Evolutionary conservation across 2,329 filamentous ascomycete species (phyloP).

Genomic region (Teratosphaeria viscida): DNA sequence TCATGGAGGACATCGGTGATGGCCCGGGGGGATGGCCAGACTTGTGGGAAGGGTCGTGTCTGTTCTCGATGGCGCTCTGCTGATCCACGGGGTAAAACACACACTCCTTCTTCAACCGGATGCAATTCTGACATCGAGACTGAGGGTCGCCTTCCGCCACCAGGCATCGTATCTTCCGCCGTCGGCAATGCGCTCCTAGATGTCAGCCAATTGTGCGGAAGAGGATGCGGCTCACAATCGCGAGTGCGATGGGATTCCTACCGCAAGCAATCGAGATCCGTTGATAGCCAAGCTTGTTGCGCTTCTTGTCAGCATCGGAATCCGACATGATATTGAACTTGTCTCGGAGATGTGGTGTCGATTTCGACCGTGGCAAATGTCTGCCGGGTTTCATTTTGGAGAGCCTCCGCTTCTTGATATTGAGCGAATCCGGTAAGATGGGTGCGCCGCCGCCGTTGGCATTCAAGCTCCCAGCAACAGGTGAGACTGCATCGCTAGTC

Average conservation of each 20-base stretch:
- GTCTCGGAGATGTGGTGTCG: slow-evolving; percentile 36
- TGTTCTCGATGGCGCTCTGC: slow-evolving; percentile 17
- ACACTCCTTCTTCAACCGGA: slow-evolving; percentile 87
- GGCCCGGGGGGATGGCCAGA: slow-evolving; percentile 12
- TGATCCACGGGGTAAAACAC: slow-evolving; percentile 78
- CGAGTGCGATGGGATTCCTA: slow-evolving; percentile 44
- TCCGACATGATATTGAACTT: slow-evolving; percentile 31
- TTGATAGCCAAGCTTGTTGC: slow-evolving; percentile 93
- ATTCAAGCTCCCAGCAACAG: background rate
- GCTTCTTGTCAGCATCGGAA: slow-evolving; percentile 51
- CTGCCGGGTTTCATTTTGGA: slow-evolving; percentile 30
- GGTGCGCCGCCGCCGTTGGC: slow-evolving; percentile 1
- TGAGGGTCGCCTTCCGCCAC: slow-evolving; percentile 61
- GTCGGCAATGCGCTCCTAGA: slow-evolving; percentile 69
- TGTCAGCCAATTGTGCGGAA: slow-evolving; percentile 11
- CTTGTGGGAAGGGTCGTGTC: slow-evolving; percentile 13
- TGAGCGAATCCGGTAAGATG: background rate
- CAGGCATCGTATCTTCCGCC: slow-evolving; percentile 87
- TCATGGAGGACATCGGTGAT: slow-evolving; percentile 18
- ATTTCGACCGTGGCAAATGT: slow-evolving; percentile 30
- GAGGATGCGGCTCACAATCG: background rate
- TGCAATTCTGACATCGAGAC: slow-evolving; percentile 82
- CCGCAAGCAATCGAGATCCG: slow-evolving; percentile 90
- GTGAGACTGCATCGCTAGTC: slow-evolving; percentile 1
- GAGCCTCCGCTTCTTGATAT: slow-evolving; percentile 3